phyloP scores from a whole-genome alignment of 2,329 filamentous ascomycete species.

The Paracorniculantispora psalliotae region DNA sequence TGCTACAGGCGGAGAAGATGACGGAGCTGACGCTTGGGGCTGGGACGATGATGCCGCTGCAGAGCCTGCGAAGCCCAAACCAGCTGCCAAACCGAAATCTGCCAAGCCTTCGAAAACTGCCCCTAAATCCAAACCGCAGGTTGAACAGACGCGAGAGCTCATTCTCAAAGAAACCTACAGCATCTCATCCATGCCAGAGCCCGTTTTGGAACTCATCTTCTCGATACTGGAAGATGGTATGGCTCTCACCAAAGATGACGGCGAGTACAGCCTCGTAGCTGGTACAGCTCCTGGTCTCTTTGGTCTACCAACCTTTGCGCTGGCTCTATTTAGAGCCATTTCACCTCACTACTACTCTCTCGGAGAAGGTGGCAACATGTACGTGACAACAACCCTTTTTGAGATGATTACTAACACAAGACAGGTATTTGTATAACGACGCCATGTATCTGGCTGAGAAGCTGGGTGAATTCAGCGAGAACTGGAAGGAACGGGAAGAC shows the following conservation, averaged over 20 bases:
- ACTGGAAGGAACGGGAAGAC: constrained; percentile 52
- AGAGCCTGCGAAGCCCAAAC: constrained; percentile 19
- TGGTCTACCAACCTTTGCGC: constrained; percentile 62
- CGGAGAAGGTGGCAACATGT: constrained; percentile 60
- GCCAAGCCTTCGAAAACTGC: constrained; percentile 9
- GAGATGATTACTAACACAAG: constrained; percentile 5
- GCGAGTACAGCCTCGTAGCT: constrained; percentile 53
- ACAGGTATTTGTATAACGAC: constrained; percentile 65
- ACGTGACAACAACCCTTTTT: constrained; percentile 22
- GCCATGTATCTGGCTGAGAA: constrained; percentile 58
- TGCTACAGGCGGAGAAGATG: constrained; percentile 35
- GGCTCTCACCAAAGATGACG: constrained; percentile 51
- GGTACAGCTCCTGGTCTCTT: constrained; percentile 67
- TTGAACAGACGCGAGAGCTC: constrained; percentile 54
- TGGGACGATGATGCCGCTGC: constrained; percentile 62
- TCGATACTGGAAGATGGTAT: constrained; percentile 57
- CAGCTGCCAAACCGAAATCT: not conserved
- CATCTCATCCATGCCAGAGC: constrained; percentile 80
- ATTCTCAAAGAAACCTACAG: constrained; percentile 81
- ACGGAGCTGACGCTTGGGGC: constrained; percentile 68
- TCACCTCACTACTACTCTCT: constrained; percentile 68
- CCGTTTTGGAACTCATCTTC: constrained; percentile 63
- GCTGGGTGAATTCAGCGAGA: constrained; percentile 41
- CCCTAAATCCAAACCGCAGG: constrained; percentile 19
- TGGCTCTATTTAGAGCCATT: constrained; percentile 76